Evolutionary conservation across 225 moss, liverwort and hornwort genomes (phyloP), one percentile per base, ranked within the genome.

Genomic region (Pseudisothecium myosuroides): DNA sequence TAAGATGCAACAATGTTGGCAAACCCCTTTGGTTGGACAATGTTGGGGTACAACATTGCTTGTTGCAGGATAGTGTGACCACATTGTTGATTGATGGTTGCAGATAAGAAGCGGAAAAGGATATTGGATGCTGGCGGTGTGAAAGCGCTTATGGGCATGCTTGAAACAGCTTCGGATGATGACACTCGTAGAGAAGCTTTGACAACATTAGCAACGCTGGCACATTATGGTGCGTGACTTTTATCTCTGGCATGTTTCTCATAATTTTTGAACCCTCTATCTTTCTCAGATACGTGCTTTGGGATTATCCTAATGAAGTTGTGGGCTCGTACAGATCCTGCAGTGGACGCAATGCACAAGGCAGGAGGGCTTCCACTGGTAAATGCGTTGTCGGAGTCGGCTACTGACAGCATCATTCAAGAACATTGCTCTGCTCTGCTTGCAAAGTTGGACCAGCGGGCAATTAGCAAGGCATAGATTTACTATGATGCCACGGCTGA

Each of bases 41-140:
- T 87, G 68, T 47, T 81, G 45, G 66, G 74, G 87, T 67, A 13
- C 41, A 71, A 13, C 67, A 80, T 75, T 61, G 77, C 78, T 26
- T 81, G 82, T 58, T 82, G 41, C 55, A 60, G 66, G 59, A 83
- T 36, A 63, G 80, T 36, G 71, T 90, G 90, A 91, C 74, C 79
- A 27, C 65, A 55, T 77, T 54, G 78, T 69, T 83, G 74, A 59
- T 86, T 86, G 82, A 82, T 47, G 79, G n/a, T 88, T 92, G 86
- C 95, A 98, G 98, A 98, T 88, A 91, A 90, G 63, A 96, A 94
- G 87, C 94, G 97, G 88, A 91, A 94, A 90, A 96, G 92, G 93
- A 95, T 97, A 88, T 91, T 98, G 83, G 96, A 96, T 85, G 98
- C 98, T 41, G 97, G 98, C 82, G 98, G 96, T 83, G 93, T 98